These are phyloP conservation scores for Thuidium tamariscinum DNA, from an alignment of 225 moss, liverwort and hornwort genomes.

Conservation along the genomic window DNA sequence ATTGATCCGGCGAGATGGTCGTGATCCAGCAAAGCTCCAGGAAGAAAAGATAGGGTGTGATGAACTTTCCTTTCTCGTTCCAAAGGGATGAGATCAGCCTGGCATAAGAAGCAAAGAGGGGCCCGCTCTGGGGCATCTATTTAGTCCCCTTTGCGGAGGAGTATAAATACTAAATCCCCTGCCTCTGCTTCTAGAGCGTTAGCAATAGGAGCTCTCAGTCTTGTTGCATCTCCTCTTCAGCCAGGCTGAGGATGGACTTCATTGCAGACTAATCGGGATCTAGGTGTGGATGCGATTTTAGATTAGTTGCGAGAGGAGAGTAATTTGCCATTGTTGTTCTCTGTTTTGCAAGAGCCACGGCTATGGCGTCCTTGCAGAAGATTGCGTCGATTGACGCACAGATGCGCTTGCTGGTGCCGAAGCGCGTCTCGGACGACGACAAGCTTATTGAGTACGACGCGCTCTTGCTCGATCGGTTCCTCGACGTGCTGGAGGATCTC, in stretches of 20 bases:
- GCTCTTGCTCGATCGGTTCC: constrained; percentile 44
- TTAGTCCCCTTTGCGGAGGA: not conserved
- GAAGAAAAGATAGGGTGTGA: not conserved
- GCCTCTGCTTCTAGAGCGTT: not conserved
- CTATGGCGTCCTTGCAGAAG: constrained; percentile 34
- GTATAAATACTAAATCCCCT: not conserved
- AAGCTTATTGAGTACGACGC: constrained; percentile 59
- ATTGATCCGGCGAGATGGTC: not conserved
- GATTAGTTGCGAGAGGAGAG: not conserved
- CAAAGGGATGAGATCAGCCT: not conserved
- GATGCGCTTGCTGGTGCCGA: constrained; percentile 56
- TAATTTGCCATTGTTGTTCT: not conserved
- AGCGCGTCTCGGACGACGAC: constrained; percentile 43
- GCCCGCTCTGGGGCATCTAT: not conserved
- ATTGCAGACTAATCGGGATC: not conserved
- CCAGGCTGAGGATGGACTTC: not conserved
- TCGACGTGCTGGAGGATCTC: constrained; percentile 37
- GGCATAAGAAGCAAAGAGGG: not conserved
- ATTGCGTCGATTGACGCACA: constrained; percentile 52
- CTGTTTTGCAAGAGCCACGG: not conserved
- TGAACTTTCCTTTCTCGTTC: not conserved
- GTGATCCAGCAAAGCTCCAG: not conserved
- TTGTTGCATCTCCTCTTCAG: not conserved
- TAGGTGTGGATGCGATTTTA: not conserved
- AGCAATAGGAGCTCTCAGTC: not conserved